Evolutionary conservation across 2,329 filamentous ascomycete genomes (phyloP).

Genomic region (Clarireedia homoeocarpa): DNA sequence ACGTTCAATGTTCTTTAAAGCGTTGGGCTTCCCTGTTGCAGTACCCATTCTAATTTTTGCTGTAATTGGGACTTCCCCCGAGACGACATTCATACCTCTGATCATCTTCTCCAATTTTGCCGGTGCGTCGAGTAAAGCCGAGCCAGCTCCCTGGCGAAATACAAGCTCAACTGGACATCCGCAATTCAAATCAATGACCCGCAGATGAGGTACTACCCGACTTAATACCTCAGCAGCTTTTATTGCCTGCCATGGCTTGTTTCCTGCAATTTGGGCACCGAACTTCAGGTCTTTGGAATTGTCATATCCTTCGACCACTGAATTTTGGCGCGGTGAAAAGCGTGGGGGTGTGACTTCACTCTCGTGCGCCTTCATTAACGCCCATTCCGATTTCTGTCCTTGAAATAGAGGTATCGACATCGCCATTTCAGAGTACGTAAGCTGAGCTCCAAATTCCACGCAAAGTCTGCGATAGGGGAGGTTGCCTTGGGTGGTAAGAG

Average conservation of each 20-base stretch:
- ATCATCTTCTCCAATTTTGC: constrained; percentile 91
- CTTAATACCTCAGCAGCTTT: constrained; percentile 81
- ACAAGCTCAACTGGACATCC: constrained; percentile 96
- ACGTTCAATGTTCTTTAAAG: constrained; percentile 72
- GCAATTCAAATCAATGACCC: constrained; percentile 92
- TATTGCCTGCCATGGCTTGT: constrained; percentile 82
- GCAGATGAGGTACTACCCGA: constrained; percentile 69
- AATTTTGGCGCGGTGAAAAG: constrained; percentile 40
- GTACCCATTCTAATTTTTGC: constrained; percentile 93
- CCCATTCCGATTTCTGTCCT: constrained; percentile 88
- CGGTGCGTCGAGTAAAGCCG: constrained; percentile 80
- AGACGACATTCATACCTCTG: constrained; percentile 91
- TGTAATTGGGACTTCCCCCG: constrained; percentile 82
- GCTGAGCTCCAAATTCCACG: constrained; percentile 77
- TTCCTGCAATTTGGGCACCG: constrained; percentile 85
- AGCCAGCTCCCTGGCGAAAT: constrained; percentile 80
- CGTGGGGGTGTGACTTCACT: constrained; percentile 69
- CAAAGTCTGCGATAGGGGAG: constrained; percentile 89
- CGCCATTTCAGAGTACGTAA: constrained; percentile 98
- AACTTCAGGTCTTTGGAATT: constrained; percentile 79
- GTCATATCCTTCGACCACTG: constrained; percentile 68
- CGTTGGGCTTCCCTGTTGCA: constrained; percentile 69
- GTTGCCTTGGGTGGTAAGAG: constrained; percentile 93
- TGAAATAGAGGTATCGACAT: constrained; percentile 85
- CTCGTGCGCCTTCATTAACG: constrained; percentile 85